Evolutionary conservation across 441 rosid genomes (phyloP).

Genomic region (Populus tomentosa): DNA sequence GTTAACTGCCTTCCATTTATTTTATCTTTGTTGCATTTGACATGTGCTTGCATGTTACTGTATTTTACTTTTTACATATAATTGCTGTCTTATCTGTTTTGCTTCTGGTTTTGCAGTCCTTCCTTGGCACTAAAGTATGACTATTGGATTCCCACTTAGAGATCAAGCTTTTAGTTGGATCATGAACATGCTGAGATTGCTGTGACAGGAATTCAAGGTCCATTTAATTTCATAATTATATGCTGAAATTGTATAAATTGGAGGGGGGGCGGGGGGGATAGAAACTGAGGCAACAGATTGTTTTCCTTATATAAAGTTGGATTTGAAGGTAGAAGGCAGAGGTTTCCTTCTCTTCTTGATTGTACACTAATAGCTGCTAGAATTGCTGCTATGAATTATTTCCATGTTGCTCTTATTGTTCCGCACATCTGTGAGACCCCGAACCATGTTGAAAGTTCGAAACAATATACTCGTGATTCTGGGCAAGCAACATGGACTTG

Average conservation of each 20-base stretch:
- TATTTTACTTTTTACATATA: neutral
- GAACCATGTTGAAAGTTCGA: neutral
- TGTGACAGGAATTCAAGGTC: constrained; percentile 23
- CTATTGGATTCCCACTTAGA: constrained; percentile 10
- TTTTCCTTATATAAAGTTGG: constrained; percentile 25
- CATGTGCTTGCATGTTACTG: neutral
- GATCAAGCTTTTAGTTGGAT: constrained; percentile 5
- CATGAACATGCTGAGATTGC: constrained; percentile 11
- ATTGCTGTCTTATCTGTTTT: neutral
- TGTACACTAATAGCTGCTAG: constrained; percentile 32
- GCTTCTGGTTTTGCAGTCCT: constrained; percentile 34
- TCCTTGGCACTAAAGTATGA: constrained; percentile 54
- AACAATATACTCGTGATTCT: constrained; percentile 2
- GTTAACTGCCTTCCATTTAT: neutral
- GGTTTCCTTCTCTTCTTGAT: constrained; percentile 17
- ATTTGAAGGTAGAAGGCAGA: constrained; percentile 26
- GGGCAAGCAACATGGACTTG: constrained; percentile 6
- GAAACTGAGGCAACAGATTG: constrained; percentile 25
- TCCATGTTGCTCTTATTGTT: constrained; percentile 5
- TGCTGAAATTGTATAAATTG: constrained; percentile 42
- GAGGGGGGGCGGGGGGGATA: constrained; percentile 16
- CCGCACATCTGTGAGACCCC: constrained; percentile 10
- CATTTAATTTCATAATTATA: constrained; percentile 22
- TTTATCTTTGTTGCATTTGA: neutral
- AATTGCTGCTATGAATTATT: constrained; percentile 25